phyloP scores from a whole-genome alignment of 768 basidiomycete genomes.

The Artomyces pyxidatus region DNA sequence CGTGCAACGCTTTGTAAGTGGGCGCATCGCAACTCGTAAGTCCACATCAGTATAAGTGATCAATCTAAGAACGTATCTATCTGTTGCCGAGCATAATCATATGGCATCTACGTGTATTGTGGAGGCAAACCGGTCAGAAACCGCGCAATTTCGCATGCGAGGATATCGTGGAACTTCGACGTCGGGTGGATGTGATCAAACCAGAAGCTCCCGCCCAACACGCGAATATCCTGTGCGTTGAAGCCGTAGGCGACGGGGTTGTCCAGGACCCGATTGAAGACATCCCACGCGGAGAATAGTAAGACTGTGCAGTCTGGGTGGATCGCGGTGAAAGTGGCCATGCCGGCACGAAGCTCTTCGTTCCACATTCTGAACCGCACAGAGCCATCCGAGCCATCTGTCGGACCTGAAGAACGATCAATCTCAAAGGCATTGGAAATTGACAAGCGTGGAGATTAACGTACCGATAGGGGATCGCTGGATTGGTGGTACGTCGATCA shows the following conservation, averaged over 20 bases:
- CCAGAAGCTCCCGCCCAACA: slow-evolving; percentile 37
- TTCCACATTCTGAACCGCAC: no score
- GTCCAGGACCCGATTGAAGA: slow-evolving; percentile 41
- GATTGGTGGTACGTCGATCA: slow-evolving; percentile 54
- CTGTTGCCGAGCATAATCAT: no score
- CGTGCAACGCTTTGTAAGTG: no score
- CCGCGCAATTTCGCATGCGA: slow-evolving; percentile 34
- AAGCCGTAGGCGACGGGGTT: slow-evolving; percentile 37
- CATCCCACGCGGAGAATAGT: slow-evolving; percentile 39
- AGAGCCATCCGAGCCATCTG: no score
- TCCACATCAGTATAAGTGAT: no score
- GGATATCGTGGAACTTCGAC: slow-evolving; percentile 37
- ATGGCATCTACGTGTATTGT: no score
- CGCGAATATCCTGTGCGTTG: slow-evolving; percentile 23
- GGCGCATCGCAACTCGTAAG: no score
- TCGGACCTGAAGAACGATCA: not conserved
- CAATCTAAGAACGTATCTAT: no score
- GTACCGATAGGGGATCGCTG: slow-evolving; percentile 36
- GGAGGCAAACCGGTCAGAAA: no score
- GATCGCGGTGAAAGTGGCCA: slow-evolving; percentile 29
- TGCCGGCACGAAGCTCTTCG: slow-evolving; percentile 22
- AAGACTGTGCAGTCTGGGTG: slow-evolving; percentile 40
- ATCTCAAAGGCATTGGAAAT: not conserved
- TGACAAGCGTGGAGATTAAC: not conserved
- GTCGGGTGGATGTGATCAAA: slow-evolving; percentile 49